Evolutionary conservation across 352 stramenopile species (phyloP).

Genomic region (Globisporangium heterothallicum): DNA sequence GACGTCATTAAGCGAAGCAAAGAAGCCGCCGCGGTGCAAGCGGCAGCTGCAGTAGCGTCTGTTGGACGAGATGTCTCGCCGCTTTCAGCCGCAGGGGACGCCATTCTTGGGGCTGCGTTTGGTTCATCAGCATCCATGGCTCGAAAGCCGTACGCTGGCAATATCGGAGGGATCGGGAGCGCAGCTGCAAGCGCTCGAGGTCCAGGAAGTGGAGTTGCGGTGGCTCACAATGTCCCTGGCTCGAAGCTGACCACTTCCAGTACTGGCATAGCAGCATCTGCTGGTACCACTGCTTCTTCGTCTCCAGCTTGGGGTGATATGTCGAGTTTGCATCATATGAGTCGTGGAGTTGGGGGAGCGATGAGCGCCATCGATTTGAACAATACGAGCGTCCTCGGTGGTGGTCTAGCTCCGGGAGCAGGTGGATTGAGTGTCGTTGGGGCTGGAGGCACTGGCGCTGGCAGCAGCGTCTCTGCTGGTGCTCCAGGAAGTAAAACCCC

Average conservation of each 20-base stretch:
- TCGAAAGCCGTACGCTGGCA: slow-evolving; percentile 35
- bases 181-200: slow-evolving; percentile 5
- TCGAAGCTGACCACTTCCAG: slow-evolving; percentile 6
- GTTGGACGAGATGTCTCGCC: slow-evolving; percentile 40
- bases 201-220: background rate
- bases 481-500: slow-evolving; percentile 8
- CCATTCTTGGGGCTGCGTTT: slow-evolving; percentile 47
- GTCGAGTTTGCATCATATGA: slow-evolving; percentile 26
- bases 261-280: slow-evolving; percentile 3
- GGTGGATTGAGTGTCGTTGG: slow-evolving; percentile 4
- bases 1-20: slow-evolving; percentile 88
- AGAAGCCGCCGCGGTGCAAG: slow-evolving; percentile 70
- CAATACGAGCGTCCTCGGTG: background rate
- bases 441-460: slow-evolving; percentile 5
- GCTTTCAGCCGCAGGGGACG: slow-evolving; percentile 41
- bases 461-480: slow-evolving; percentile 3
- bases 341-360: slow-evolving; percentile 15
- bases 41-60: slow-evolving; percentile 55
- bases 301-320: slow-evolving; percentile 22
- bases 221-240: slow-evolving; percentile 8
- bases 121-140: slow-evolving; percentile 28
- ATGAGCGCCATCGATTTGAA: slow-evolving; percentile 24
- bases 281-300: slow-evolving; percentile 8
- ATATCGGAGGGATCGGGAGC: slow-evolving; percentile 9
- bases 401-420: slow-evolving; percentile 1